Percentiles rank a stretch among this genome's conserved stretches.
These are phyloP conservation scores for Botrytis hyacinthi DNA, from an alignment of 2,329 filamentous ascomycete species.

Conservation along the genomic window DNA sequence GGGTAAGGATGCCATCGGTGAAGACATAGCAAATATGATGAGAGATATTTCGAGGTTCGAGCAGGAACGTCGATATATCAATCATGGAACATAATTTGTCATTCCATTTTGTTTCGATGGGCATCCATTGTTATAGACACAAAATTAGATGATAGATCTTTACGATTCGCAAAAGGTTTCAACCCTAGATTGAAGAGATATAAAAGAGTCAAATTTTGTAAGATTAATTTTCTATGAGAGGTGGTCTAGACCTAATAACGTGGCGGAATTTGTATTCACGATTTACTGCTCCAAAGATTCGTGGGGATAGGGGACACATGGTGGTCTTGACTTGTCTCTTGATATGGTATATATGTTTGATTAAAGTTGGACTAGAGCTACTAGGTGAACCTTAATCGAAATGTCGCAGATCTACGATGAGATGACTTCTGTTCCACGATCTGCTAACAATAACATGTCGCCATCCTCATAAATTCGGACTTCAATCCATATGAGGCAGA, in stretches of 20 bases:
- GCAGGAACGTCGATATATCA: not conserved
- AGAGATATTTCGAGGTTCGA: not conserved
- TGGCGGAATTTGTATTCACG: not conserved
- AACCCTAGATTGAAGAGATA: not conserved
- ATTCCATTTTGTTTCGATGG: not conserved
- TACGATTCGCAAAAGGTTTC: not conserved
- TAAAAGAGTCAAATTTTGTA: not conserved
- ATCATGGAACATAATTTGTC: not conserved
- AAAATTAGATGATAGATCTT: not conserved
- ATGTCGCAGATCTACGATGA: not conserved
- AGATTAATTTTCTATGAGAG: not conserved
- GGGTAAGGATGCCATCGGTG: not conserved
- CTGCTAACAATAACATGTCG: not conserved
- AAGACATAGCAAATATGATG: not conserved
- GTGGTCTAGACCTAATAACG: not conserved
- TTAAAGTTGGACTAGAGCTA: not conserved
- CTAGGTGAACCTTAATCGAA: not conserved
- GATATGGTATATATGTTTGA: not conserved
- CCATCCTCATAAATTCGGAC: not conserved
- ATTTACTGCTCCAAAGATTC: not conserved
- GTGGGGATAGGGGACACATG: not conserved
- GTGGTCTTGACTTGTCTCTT: not conserved
- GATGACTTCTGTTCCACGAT: not conserved
- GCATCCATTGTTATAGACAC: not conserved
- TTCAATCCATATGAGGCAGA: not conserved